These are phyloP conservation scores for Rosa hybrid DNA, from an alignment of 331 rosid genomes.

Conservation along the genomic window DNA sequence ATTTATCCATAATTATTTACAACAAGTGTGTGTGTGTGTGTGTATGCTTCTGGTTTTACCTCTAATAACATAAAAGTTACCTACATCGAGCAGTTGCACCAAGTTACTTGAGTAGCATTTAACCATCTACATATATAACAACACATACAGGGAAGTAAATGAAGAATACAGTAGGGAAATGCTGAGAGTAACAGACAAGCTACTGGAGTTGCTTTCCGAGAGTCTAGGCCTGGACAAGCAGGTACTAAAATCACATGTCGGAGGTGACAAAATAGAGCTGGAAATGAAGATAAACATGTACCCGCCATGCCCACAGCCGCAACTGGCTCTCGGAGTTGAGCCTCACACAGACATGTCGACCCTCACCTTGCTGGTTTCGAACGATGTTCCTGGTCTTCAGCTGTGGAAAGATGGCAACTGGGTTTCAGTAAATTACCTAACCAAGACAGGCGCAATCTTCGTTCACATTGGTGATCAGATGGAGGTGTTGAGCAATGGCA, in stretches of 20 bases:
- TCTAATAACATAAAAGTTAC: no score
- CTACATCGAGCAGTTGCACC: no score
- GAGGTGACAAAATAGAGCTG: conserved; percentile 45
- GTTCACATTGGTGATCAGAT: conserved; percentile 56
- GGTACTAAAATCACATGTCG: conserved; percentile 38
- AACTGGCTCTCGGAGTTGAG: conserved; percentile 65
- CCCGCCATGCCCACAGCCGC: conserved; percentile 73
- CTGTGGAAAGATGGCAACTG: conserved; percentile 47
- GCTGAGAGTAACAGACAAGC: conserved; percentile 31
- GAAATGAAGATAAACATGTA: conserved; percentile 81
- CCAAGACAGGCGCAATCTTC: conserved; percentile 39
- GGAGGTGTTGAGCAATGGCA: conserved; percentile 71
- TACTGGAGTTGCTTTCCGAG: conserved; percentile 50
- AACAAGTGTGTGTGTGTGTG: no score
- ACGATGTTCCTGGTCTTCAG: conserved; percentile 63
- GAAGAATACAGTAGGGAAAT: conserved; percentile 52
- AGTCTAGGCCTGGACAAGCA: conserved; percentile 53
- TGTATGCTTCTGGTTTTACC: no score
- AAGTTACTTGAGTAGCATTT: no score
- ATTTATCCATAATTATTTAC: no score
- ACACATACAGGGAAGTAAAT: conserved; percentile 44
- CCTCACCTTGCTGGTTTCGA: conserved; percentile 55
- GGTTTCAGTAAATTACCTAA: conserved; percentile 46
- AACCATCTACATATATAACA: no score
- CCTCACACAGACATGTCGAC: conserved; percentile 76